Evolutionary conservation across 2,329 filamentous ascomycete genomes (phyloP).

Genomic region (Ceratocystis colombiana): DNA sequence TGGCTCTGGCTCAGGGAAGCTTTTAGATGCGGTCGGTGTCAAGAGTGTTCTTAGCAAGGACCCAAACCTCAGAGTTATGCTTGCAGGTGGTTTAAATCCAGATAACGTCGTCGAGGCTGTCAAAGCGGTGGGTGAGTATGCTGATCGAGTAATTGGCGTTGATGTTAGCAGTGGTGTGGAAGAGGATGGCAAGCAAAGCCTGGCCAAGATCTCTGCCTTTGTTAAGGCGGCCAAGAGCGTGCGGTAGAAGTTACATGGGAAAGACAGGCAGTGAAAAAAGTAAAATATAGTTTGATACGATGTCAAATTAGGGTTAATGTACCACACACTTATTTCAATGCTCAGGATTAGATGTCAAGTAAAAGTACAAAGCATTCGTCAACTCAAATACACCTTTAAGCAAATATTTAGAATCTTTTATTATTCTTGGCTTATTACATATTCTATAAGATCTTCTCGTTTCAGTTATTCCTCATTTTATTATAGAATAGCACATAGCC

Average conservation of each 20-base stretch:
- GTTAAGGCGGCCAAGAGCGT: constrained; percentile 61
- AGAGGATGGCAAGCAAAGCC: constrained; percentile 65
- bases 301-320: background rate
- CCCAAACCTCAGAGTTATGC: constrained; percentile 58
- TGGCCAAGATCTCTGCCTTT: constrained; percentile 73
- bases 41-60: constrained; percentile 57
- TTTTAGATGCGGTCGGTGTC: constrained; percentile 62
- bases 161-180: constrained; percentile 96
- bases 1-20: constrained; percentile 70
- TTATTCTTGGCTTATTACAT: no score
- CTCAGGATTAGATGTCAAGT: background rate
- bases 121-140: constrained; percentile 46
- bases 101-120: constrained; percentile 65
- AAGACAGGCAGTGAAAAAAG: background rate
- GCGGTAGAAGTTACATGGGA: constrained; percentile 32
- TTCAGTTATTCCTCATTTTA: no score
- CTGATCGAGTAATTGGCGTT: constrained; percentile 62
- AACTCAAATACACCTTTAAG: no score
- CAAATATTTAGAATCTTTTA: no score
- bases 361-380: no score
- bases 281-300: background rate
- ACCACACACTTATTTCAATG: background rate
- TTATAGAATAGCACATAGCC: no score
- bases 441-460: no score
- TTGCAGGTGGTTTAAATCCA: constrained; percentile 76